Evolutionary conservation across 768 basidiomycete genomes (phyloP).

Genomic region (Kwoniella sp.): DNA sequence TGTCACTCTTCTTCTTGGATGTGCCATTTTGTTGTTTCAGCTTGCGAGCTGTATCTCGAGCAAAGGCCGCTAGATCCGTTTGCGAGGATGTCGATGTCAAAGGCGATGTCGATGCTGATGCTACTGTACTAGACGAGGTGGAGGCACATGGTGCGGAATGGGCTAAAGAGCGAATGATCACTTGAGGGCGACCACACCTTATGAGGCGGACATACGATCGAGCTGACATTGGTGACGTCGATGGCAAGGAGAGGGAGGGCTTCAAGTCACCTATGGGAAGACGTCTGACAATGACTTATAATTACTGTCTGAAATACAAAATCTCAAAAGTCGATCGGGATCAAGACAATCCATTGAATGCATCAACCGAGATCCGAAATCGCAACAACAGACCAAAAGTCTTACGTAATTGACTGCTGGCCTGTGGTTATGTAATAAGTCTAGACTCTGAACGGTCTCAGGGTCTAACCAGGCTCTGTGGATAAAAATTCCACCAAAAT

Average conservation of each 20-base stretch:
- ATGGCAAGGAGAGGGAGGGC: no score
- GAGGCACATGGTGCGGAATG: background rate
- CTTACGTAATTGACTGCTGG: no score
- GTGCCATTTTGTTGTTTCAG: background rate
- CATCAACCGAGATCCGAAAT: no score
- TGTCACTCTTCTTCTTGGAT: background rate
- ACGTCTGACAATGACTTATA: no score
- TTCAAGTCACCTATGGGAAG: no score
- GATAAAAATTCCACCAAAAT: background rate
- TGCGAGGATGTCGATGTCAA: background rate
- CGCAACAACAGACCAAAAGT: no score
- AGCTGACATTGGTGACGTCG: background rate
- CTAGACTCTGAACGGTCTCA: no score
- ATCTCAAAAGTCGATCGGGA: no score
- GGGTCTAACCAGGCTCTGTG: background rate
- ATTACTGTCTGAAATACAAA: no score
- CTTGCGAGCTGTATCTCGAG: background rate
- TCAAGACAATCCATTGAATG: no score
- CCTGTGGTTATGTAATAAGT: no score
- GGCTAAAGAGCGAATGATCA: constrained; percentile 5
- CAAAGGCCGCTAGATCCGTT: background rate
- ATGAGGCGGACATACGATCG: background rate
- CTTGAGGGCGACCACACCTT: background rate
- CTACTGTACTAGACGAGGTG: no score
- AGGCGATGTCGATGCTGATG: background rate